These are phyloP conservation scores for Geoglossum glabrum DNA, from an alignment of 495 filamentous ascomycete genomes.

Conservation along the genomic window DNA sequence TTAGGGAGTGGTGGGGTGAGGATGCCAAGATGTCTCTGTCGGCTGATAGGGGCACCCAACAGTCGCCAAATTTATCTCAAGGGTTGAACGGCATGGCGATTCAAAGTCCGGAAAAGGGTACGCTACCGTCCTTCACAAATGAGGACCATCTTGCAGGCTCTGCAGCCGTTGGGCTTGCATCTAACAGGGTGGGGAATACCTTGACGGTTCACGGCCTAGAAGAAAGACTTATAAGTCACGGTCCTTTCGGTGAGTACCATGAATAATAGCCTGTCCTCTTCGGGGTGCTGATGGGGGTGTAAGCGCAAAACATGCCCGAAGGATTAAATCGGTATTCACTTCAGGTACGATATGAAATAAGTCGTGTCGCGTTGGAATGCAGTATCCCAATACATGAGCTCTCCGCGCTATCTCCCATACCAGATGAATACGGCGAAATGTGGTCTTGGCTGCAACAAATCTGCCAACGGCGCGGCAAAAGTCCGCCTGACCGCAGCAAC, in stretches of 20 bases:
- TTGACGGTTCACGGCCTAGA: neutral
- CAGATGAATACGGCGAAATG: neutral
- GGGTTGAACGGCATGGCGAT: neutral
- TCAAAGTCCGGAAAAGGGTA: neutral
- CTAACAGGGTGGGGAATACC: neutral
- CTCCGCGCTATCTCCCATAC: neutral
- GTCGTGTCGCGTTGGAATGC: neutral
- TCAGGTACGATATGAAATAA: slow-evolving; percentile 4
- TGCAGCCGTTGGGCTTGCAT: neutral
- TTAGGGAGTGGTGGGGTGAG: neutral
- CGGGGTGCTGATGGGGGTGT: neutral
- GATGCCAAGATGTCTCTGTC: neutral
- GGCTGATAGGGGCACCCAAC: neutral
- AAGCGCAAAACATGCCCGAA: neutral
- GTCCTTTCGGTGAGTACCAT: slow-evolving; percentile 1
- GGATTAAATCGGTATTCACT: neutral
- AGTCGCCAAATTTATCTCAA: neutral
- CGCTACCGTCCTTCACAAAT: neutral
- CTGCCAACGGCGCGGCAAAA: slow-evolving; percentile 13
- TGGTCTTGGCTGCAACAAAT: neutral
- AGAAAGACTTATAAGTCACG: neutral
- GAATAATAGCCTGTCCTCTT: neutral
- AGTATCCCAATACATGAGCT: neutral
- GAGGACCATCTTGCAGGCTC: neutral
- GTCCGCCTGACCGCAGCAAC: slow-evolving; percentile 20